Evolutionary conservation across 768 basidiomycete genomes (phyloP).

Genomic region (Heimioporus sp.): DNA sequence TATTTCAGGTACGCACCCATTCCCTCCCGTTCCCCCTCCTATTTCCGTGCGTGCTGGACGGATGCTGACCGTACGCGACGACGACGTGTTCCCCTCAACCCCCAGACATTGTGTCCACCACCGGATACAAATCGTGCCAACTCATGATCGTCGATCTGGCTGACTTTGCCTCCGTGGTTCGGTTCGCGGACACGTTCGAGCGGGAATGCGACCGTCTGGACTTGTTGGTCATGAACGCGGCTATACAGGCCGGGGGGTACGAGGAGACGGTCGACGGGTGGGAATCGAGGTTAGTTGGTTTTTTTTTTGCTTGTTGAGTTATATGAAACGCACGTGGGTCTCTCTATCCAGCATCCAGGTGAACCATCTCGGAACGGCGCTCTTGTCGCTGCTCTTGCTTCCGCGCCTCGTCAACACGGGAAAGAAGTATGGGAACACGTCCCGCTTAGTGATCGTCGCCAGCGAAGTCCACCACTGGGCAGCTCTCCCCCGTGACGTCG

Average conservation of each 20-base stretch:
- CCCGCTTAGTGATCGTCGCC: constrained; percentile 31
- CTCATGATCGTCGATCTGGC: constrained; percentile 18
- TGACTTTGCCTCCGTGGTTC: constrained; percentile 13
- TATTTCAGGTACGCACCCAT: constrained; percentile 19
- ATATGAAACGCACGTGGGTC: no score
- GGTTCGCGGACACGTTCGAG: constrained; percentile 9
- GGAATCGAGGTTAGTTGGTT: constrained; percentile 43
- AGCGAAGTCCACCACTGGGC: constrained; percentile 28
- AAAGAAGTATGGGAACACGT: constrained; percentile 16
- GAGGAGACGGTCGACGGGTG: constrained; percentile 41
- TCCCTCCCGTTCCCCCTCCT: background rate
- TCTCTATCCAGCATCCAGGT: constrained; percentile 36
- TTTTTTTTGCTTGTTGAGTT: no score
- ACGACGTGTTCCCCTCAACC: no score
- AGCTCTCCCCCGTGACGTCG: constrained; percentile 17
- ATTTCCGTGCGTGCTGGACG: background rate
- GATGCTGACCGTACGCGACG: no score
- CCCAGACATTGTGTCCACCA: constrained; percentile 22
- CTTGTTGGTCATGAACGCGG: constrained; percentile 47
- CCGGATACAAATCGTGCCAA: constrained; percentile 34
- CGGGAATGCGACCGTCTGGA: constrained; percentile 13
- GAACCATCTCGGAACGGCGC: constrained; percentile 32
- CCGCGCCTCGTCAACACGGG: constrained; percentile 30
- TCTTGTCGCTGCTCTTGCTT: constrained; percentile 32
- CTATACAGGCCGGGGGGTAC: constrained; percentile 9